Percentiles rank a stretch among this genome's conserved stretches.
phyloP scores from a whole-genome alignment of 2,329 filamentous ascomycete species.

The Hirsutella minnesotensis region DNA sequence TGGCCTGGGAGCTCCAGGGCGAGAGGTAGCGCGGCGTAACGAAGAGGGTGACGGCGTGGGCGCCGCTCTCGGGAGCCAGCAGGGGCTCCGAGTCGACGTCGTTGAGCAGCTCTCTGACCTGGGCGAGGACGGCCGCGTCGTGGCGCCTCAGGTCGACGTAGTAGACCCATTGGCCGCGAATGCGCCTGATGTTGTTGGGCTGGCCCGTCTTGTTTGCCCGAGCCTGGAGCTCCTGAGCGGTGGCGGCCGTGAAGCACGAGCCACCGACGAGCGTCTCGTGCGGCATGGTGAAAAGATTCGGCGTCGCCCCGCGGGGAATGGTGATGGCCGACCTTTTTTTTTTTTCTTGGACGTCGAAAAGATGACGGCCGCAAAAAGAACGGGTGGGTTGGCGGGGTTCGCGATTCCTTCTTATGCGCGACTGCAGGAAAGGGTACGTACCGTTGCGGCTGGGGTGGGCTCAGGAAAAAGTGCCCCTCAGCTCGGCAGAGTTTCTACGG shows the following conservation, averaged over 20 bases:
- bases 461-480: too few species aligned
- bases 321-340: too few species aligned
- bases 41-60: conserved; percentile 50
- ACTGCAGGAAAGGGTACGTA: too few species aligned
- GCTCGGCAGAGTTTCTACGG: too few species aligned
- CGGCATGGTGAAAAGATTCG: conserved; percentile 14
- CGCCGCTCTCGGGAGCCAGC: conserved; percentile 18
- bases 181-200: conserved; percentile 32
- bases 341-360: too few species aligned
- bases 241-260: conserved; percentile 37
- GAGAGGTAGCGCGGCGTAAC: conserved; percentile 78
- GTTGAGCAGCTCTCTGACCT: conserved; percentile 34
- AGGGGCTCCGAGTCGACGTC: conserved; percentile 19
- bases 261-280: conserved; percentile 26
- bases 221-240: conserved; percentile 30
- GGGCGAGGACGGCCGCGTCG: conserved; percentile 29
- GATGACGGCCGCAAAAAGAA: too few species aligned
- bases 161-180: conserved; percentile 49
- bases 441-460: too few species aligned
- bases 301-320: too few species aligned
- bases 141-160: conserved; percentile 49
- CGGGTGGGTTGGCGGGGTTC: too few species aligned
- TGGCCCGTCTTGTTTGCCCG: conserved; percentile 30
- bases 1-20: conserved; percentile 95
- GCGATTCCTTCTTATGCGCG: too few species aligned